These are phyloP conservation scores for Neurospora terricola DNA, from an alignment of 495 filamentous ascomycete genomes.

Conservation along the genomic window DNA sequence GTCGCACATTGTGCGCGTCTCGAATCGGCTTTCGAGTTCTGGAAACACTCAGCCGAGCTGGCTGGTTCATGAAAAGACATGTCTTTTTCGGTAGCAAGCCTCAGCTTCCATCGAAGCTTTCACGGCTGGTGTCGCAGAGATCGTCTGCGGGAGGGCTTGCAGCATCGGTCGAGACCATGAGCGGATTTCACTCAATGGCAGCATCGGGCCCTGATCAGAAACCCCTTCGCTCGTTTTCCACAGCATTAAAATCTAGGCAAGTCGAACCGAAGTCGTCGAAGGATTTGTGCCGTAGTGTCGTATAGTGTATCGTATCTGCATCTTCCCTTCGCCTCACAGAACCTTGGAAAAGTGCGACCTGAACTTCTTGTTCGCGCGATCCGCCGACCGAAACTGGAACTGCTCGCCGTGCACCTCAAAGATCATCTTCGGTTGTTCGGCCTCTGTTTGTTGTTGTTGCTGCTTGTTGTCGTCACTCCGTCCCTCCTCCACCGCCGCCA, in stretches of 20 bases:
- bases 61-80: neutral
- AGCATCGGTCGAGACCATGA: no score
- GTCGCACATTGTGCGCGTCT: neutral
- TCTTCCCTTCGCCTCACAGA: constrained; percentile 35
- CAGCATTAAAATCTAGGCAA: neutral
- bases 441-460: constrained; percentile 13
- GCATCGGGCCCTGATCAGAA: neutral
- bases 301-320: neutral
- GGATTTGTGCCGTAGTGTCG: neutral
- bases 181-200: neutral
- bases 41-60: neutral
- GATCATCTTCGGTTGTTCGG: constrained; percentile 37
- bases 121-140: no score
- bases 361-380: constrained; percentile 85
- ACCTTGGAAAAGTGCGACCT: constrained; percentile 63
- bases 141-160: no score
- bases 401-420: constrained; percentile 87
- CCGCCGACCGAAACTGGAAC: constrained; percentile 71
- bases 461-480: neutral
- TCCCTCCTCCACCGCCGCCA: constrained; percentile 3
- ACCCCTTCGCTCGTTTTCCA: neutral
- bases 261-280: neutral
- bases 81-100: neutral
- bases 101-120: neutral
- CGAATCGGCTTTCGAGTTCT: neutral